phyloP scores from a whole-genome alignment of 306 rosid species.

The Lupinus albus region DNA sequence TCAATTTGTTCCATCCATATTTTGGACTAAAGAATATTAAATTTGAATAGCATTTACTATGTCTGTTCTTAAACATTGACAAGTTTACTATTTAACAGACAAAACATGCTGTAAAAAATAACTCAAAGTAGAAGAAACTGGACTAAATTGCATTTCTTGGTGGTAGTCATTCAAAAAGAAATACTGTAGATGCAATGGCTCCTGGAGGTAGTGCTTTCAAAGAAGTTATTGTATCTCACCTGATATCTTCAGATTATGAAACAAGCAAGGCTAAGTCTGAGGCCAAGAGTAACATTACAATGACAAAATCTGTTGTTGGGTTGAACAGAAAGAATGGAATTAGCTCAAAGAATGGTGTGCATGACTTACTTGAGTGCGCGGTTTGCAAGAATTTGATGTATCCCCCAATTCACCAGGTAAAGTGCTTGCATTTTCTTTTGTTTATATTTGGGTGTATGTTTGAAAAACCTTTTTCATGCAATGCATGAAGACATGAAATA shows the following conservation, averaged over 20 bases:
- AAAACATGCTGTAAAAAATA: conserved; percentile 31
- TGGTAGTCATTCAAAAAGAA: conserved; percentile 34
- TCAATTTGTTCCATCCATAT: not conserved
- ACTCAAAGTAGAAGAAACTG: conserved; percentile 38
- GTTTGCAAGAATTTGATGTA: conserved; percentile 85
- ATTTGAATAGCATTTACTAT: conserved; percentile 24
- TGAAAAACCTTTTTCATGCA: not conserved
- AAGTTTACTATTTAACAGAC: conserved; percentile 43
- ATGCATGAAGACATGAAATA: conserved; percentile 1
- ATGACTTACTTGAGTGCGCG: conserved; percentile 86
- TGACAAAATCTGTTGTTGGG: conserved; percentile 49
- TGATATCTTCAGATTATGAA: conserved; percentile 60
- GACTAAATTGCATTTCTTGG: conserved; percentile 31
- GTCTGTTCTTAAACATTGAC: conserved; percentile 24
- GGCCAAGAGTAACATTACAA: conserved; percentile 48
- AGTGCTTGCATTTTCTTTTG: conserved; percentile 29
- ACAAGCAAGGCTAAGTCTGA: conserved; percentile 59
- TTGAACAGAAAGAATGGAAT: conserved; percentile 59
- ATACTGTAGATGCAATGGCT: conserved; percentile 57
- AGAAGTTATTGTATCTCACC: conserved; percentile 65
- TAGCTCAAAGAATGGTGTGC: conserved; percentile 75
- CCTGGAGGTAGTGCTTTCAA: conserved; percentile 69
- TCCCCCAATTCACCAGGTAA: conserved; percentile 95
- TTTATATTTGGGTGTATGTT: not conserved
- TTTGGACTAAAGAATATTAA: conserved; percentile 17